A percentile compares a stretch with the other conserved stretches of the same genome.
These are phyloP conservation scores for Neocatenulostroma microsporum DNA, from an alignment of 2,329 filamentous ascomycete genomes.

Conservation along the genomic window DNA sequence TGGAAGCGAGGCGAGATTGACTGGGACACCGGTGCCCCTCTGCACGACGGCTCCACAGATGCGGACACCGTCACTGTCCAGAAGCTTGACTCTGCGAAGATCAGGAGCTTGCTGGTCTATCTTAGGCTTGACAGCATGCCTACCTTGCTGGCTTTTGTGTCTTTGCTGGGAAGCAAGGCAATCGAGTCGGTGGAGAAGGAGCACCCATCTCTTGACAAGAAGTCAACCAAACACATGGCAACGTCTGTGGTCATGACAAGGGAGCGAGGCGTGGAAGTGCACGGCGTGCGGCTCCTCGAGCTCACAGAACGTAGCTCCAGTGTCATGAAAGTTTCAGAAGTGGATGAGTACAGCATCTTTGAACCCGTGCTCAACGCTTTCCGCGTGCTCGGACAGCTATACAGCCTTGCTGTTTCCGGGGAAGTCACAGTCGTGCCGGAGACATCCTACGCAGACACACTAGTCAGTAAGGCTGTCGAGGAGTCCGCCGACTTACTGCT, in stretches of 20 bases:
- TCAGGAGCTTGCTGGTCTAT: constrained; percentile 67
- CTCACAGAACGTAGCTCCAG: constrained; percentile 88
- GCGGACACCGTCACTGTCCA: constrained; percentile 34
- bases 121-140: constrained; percentile 79
- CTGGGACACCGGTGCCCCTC: constrained; percentile 61
- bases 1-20: constrained; percentile 85
- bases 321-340: constrained; percentile 86
- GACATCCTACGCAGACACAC: constrained; percentile 67
- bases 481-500: constrained; percentile 61
- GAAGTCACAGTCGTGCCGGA: constrained; percentile 74
- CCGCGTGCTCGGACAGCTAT: constrained; percentile 74
- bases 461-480: constrained; percentile 53
- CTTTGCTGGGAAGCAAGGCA: constrained; percentile 56
- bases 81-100: constrained; percentile 44
- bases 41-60: constrained; percentile 25
- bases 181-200: constrained; percentile 34
- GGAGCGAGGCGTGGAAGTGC: constrained; percentile 50
- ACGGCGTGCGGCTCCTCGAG: constrained; percentile 78
- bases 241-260: constrained; percentile 5
- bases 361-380: constrained; percentile 91
- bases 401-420: constrained; percentile 75
- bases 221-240: constrained; percentile 8
- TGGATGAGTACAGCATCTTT: constrained; percentile 55
- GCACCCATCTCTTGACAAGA: constrained; percentile 30
- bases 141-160: constrained; percentile 72